Conservation (phyloP, 2,329 filamentous ascomycete genomes). For the Aspergillus unguis region DNA sequence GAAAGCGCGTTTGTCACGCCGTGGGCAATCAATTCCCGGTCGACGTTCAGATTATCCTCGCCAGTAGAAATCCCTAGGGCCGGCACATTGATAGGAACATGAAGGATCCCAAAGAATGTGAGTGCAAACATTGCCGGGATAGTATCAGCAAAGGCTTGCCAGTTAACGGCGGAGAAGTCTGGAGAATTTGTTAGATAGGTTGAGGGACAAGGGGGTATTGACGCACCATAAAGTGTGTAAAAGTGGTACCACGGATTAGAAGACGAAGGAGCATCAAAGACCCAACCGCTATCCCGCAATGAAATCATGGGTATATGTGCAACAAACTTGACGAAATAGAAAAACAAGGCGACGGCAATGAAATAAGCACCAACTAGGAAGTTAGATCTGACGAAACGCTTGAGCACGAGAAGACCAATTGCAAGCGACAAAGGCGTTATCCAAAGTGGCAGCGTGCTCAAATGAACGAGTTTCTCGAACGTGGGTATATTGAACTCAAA, state of each 20-base stretch:
- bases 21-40: conserved; percentile 87
- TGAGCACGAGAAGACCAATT: conserved; percentile 69
- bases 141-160: conserved; percentile 76
- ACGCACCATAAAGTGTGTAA: conserved; percentile 87
- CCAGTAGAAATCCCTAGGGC: conserved; percentile 85
- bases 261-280: conserved; percentile 80
- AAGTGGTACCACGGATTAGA: conserved; percentile 96
- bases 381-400: conserved; percentile 73
- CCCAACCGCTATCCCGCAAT: conserved; percentile 76
- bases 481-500: conserved; percentile 78
- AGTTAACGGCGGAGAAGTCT: conserved; percentile 81
- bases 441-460: conserved; percentile 79
- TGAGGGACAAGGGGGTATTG: not conserved
- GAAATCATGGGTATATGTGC: conserved; percentile 64
- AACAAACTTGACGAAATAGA: conserved; percentile 44
- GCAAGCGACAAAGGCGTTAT: conserved; percentile 73
- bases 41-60: conserved; percentile 87
- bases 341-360: conserved; percentile 67
- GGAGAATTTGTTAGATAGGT: conserved; percentile 4
- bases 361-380: conserved; percentile 88
- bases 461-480: conserved; percentile 67
- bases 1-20: conserved; percentile 91
- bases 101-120: conserved; percentile 94
- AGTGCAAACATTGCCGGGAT: conserved; percentile 94
- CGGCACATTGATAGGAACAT: conserved; percentile 97